These are phyloP conservation scores for Olyra latifolia DNA, from an alignment of 176 grass and related monocot genomes.

Conservation along the genomic window DNA sequence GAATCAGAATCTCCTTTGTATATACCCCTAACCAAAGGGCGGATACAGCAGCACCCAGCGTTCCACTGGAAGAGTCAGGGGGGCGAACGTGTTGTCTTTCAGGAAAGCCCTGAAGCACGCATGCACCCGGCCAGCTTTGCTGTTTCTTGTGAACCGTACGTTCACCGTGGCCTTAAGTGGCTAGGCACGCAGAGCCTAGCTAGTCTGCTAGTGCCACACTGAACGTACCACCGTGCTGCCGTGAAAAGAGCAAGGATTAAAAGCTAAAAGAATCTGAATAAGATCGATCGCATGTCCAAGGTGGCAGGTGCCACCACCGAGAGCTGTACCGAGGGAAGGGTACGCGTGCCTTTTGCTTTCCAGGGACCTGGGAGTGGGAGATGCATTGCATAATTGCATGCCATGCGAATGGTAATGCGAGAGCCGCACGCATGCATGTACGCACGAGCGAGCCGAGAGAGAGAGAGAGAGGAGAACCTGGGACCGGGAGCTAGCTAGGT, in stretches of 20 bases:
- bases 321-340: neutral
- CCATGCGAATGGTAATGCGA: neutral
- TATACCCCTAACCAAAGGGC: conserved; percentile 39
- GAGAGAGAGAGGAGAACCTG: neutral
- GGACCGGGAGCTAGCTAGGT: no score
- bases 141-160: neutral
- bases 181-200: neutral
- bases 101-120: neutral
- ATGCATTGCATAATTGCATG: neutral
- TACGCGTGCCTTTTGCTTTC: conserved; percentile 24
- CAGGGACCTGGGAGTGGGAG: conserved; percentile 54
- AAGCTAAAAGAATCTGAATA: neutral
- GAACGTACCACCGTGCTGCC: neutral
- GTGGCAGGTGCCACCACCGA: neutral
- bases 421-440: neutral
- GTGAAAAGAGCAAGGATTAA: neutral
- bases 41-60: neutral
- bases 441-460: neutral
- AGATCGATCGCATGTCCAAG: neutral
- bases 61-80: neutral
- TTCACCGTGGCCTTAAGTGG: neutral
- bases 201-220: neutral
- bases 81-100: conserved; percentile 24
- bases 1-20: conserved; percentile 48
- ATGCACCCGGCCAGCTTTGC: neutral